Base-by-base conservation (phyloP, 2,329 filamentous ascomycete genomes). In the Raffaelea arxii region DNA sequence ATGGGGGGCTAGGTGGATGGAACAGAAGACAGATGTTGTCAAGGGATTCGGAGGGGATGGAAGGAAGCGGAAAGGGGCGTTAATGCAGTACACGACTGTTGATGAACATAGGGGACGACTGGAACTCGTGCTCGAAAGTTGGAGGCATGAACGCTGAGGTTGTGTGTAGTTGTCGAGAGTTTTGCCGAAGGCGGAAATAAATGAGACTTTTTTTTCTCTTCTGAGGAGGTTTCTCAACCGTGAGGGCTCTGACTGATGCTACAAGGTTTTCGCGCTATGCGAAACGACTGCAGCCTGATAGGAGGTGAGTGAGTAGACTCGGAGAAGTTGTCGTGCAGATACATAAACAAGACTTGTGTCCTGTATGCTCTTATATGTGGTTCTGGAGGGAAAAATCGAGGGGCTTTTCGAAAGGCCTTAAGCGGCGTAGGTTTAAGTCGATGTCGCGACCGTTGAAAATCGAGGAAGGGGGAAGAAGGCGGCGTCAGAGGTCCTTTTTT, bases 241-340 rank as follows among this genome's bases (percentile, higher is more conserved):
- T 92, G 91, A 62, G 86, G 89, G 72, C 81, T 84, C 70, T 88
- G 84, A 71, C 89, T 81, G 68, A 80, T 80, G 76, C 85, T 90
- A 85, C 86, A 87, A 77, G 82, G 86, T 82, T 86, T 94, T 78
- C 86, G 83, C 82, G 82, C 78, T 85, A 86, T 89, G 80, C 88
- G 88, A 86, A 94, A 94, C 79, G 84, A 77, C 80, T 90, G 88
- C 86, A 94, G 87, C 86, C 88, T 87, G 77, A 87, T 81, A 77
- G 87, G 87, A 79, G 83, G 82, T 74, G 84, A 82, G 83, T 91
- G 84, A 86, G 83, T 86, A 82, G 87, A 89, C 82, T 88, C 82
- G 85, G 86, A 80, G 80, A 79, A 79, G 64, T 76, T 67, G 82
- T 85, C 84, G 86, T 87, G 84, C 87, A 89, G 89, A 95, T 94